These are phyloP conservation scores for Pulveroboletus sp. DNA, from an alignment of 1,284 basidiomycete genomes.

Conservation along the genomic window DNA sequence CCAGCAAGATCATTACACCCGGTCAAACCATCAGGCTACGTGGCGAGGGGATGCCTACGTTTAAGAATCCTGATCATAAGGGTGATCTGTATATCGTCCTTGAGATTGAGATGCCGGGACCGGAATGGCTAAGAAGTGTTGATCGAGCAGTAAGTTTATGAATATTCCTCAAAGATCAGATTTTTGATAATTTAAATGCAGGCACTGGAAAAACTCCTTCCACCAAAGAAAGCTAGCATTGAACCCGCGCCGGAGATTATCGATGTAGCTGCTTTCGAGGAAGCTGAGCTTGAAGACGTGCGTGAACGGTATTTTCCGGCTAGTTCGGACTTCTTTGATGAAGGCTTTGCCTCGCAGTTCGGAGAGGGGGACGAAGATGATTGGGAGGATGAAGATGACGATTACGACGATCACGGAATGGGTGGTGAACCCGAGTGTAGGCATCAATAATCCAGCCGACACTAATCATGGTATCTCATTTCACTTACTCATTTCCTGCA, in stretches of 20 bases:
- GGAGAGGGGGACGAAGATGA: conserved; percentile 70
- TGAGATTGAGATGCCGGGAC: conserved; percentile 82
- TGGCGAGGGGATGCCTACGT: conserved; percentile 85
- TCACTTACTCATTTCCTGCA: conserved; percentile 15
- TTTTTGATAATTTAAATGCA: conserved; percentile 31
- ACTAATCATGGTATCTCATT: conserved; percentile 9
- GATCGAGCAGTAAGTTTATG: conserved; percentile 52
- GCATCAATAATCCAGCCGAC: conserved; percentile 48
- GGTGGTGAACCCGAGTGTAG: conserved; percentile 64
- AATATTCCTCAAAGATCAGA: neutral
- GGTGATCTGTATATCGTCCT: conserved; percentile 85
- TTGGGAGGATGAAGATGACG: conserved; percentile 63
- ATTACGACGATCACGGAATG: conserved; percentile 46
- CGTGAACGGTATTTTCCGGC: conserved; percentile 72
- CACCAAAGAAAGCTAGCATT: conserved; percentile 71
- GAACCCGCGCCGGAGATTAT: conserved; percentile 70
- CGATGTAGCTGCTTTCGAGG: conserved; percentile 72
- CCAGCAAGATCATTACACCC: conserved; percentile 75
- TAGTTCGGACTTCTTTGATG: conserved; percentile 71
- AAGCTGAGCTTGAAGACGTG: conserved; percentile 77
- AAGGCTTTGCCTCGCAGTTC: conserved; percentile 66
- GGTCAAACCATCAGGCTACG: conserved; percentile 73
- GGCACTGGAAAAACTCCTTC: conserved; percentile 67
- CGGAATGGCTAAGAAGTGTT: conserved; percentile 64
- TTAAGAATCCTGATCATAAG: conserved; percentile 64